These are phyloP conservation scores for Acacia pycnantha DNA, from an alignment of 331 rosid species.

Conservation along the genomic window DNA sequence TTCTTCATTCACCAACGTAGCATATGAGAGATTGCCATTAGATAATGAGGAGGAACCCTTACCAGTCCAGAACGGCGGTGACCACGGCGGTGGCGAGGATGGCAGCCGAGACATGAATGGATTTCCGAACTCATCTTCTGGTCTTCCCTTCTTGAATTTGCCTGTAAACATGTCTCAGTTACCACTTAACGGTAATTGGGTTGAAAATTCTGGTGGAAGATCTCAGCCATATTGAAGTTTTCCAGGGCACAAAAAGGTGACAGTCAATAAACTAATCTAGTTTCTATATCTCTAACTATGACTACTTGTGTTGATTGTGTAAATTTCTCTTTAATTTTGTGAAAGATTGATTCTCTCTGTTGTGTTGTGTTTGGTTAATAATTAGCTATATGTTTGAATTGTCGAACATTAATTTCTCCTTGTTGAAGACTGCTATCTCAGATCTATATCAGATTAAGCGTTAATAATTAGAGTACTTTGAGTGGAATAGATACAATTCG, in stretches of 20 bases:
- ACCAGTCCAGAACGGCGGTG: constrained; percentile 53
- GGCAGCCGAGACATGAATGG: constrained; percentile 34
- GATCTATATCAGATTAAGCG: constrained; percentile 24
- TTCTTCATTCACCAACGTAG: constrained; percentile 89
- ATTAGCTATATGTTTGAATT: not conserved
- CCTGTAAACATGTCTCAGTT: constrained; percentile 78
- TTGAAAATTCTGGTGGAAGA: constrained; percentile 42
- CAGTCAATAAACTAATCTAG: constrained; percentile 5
- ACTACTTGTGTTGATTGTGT: constrained; percentile 11
- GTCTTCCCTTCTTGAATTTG: constrained; percentile 81
- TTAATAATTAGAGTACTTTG: not conserved
- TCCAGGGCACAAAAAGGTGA: constrained; percentile 37
- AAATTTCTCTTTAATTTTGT: constrained; percentile 7
- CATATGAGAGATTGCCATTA: constrained; percentile 86
- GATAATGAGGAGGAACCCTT: constrained; percentile 68
- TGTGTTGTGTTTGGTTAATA: not conserved
- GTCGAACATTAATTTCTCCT: not conserved
- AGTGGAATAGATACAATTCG: not conserved
- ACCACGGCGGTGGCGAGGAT: constrained; percentile 4
- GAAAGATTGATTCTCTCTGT: constrained; percentile 3
- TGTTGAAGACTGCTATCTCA: not conserved
- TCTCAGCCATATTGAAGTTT: constrained; percentile 31
- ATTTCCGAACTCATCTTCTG: constrained; percentile 67
- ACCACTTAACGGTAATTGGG: constrained; percentile 65
- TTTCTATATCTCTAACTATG: constrained; percentile 14